Evolutionary conservation across 495 filamentous ascomycete genomes (phyloP), one percentile per base, ranked within the genome.

Genomic region (Daldinia concentrica): DNA sequence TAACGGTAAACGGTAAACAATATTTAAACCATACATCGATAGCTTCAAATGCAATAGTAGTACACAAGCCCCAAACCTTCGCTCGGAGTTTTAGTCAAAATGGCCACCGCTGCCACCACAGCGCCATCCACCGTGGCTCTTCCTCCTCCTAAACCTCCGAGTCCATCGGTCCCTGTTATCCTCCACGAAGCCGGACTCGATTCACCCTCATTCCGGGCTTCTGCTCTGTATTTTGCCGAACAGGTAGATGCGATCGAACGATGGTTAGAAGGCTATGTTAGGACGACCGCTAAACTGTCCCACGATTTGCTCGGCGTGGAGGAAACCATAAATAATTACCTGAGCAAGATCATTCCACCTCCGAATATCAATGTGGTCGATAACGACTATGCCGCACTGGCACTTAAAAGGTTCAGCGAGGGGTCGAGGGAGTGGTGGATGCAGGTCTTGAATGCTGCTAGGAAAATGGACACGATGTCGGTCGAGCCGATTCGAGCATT

Each of bases 131-230:
- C 71, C 12, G 43, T 66, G 19, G 59, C 71, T n/a, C 56, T 66
- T 22, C 27, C 69, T n/a, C 29, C 74, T 55, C 50, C 56, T 22
- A 80, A 77, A 51, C 69, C 69, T 51, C 60, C 82, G 48, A 73
- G 79, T 66, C 81, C 80, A 48, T 78, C 82, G 37, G 83, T 87
- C 39, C 95, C 95, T n/a, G 96, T 98, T 30, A 87, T 88, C 52
- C 86, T 97, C 63, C 94, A 92, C 84, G 95, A 99, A 86, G 95
- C 95, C 54, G 92, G 94, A 30, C 90, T 98, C 80, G 95, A 99
- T 80, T 95, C 93, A 3, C 95, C 95, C 24, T 96, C 94, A 39
- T 99, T 98, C 80, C 91, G 95, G 66, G 92, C 94, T 34, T 92
- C 93, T 12, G 89, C 94, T 62, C 81, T 91, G 41, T 94, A 98